Evolutionary conservation across 495 filamentous ascomycete genomes (phyloP), one percentile per base, ranked within the genome.

Genomic region (Penicillium waksmanii): DNA sequence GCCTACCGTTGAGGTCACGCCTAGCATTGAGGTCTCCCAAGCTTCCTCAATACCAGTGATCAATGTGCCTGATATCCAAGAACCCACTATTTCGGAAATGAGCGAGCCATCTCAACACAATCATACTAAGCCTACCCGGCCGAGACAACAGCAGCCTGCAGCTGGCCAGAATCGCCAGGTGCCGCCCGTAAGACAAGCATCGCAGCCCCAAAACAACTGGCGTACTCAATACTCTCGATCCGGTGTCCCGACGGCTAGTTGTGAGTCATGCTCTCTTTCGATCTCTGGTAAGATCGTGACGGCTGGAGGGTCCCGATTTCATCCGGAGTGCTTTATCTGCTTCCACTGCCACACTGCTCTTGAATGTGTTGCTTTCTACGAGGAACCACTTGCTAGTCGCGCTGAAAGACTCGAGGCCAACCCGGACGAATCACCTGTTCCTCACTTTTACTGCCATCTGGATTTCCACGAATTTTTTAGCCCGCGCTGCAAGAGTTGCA

Each of bases 401-500:
- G 73, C 72, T 0, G 88, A 88, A 48, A 86, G 95, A 25, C 77
- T 96, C 1, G 86, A 85, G 13, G 77, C 79, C 4, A 73, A 77
- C 31, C 76, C 81, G 3, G 83, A 82, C 13, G 86, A 91, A 34
- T 69, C 85, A 3, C 73, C 84, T 1, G 75, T 80, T 2, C 75
- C 90, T 52, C 87, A 93, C 27, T 97, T 97, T 80, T 99, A 90
- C 76, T 99, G 95, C 76, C 96, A 98, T 72, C 84, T 99, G 19
- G 95, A 99, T 78, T 99, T 93, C 82, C 95, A 99, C 71, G 95
- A 99, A 68, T 75, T 90, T 38, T 98, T 90, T 72, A 93, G 90
- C 54, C 95, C 95, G 17, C 86, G 92, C 42, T 99, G 95, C 77
- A 94, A 94, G 77, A 92, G 87, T 74, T 99, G 95, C 81, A 95